A percentile compares a stretch with the other conserved stretches of the same genome.
These are phyloP conservation scores for Cladosporium sp. DNA, from an alignment of 2,329 filamentous ascomycete genomes.

Conservation along the genomic window DNA sequence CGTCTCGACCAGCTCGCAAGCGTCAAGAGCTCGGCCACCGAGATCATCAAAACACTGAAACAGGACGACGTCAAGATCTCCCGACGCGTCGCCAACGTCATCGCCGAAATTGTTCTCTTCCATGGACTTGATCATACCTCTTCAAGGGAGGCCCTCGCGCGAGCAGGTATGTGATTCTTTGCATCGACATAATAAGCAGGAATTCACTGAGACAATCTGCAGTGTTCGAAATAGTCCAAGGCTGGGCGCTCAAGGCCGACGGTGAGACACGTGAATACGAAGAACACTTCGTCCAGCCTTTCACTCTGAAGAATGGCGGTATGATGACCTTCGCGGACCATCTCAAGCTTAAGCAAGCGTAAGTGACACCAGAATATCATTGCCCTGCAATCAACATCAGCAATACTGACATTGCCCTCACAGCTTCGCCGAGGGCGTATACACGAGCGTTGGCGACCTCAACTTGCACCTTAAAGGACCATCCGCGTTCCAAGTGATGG, in stretches of 20 bases:
- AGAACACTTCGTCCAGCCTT: neutral
- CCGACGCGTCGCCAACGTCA: neutral
- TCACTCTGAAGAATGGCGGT: neutral
- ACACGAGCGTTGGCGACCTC: neutral
- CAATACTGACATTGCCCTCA: neutral
- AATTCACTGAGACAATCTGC: too few relatives aligned
- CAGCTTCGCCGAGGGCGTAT: neutral
- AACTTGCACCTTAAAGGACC: neutral
- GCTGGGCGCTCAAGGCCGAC: slow-evolving; percentile 1
- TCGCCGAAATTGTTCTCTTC: neutral
- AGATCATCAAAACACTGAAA: neutral
- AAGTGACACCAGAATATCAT: neutral
- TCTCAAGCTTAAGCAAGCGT: slow-evolving; percentile 2
- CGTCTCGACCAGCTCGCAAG: neutral
- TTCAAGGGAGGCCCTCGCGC: neutral
- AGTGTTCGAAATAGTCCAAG: slow-evolving; percentile 7
- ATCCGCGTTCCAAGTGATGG: neutral
- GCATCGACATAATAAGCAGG: too few relatives aligned
- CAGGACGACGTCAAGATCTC: neutral
- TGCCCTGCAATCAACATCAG: too few relatives aligned
- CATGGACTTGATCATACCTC: neutral
- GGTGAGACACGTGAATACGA: neutral
- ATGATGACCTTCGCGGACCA: neutral
- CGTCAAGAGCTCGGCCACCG: neutral
- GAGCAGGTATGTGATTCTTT: neutral